phyloP scores from a whole-genome alignment of 805 yeast genomes.

The Scheffersomyces lignosus region DNA sequence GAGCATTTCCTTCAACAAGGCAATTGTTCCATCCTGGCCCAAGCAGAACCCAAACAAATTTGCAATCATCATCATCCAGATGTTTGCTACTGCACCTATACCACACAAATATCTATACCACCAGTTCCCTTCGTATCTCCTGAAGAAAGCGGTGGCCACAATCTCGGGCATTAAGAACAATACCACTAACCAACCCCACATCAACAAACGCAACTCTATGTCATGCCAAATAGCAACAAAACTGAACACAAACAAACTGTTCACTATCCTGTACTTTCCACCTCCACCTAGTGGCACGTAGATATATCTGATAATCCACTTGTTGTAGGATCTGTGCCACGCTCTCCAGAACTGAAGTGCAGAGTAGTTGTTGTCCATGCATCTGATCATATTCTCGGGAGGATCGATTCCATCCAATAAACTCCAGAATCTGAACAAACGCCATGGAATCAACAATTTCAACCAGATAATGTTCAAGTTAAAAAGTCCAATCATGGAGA shows the following conservation, averaged over 20 bases:
- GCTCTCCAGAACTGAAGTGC: constrained; percentile 98
- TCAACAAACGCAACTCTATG: constrained; percentile 75
- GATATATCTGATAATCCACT: constrained; percentile 86
- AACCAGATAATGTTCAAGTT: constrained; percentile 91
- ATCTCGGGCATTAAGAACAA: constrained; percentile 86
- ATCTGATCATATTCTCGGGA: constrained; percentile 96
- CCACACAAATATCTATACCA: constrained; percentile 87
- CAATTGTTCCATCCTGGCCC: constrained; percentile 80
- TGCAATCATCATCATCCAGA: constrained; percentile 98
- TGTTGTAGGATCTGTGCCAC: constrained; percentile 94
- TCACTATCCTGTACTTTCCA: constrained; percentile 58
- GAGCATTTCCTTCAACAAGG: constrained; percentile 68
- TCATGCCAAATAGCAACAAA: constrained; percentile 99
- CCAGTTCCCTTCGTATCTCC: constrained; percentile 44
- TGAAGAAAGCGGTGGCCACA: constrained; percentile 49
- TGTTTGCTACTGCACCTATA: constrained; percentile 81
- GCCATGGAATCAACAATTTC: constrained; percentile 92
- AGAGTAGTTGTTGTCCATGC: constrained; percentile 91
- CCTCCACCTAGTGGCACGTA: constrained; percentile 91
- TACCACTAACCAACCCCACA: constrained; percentile 97
- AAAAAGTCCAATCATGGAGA: constrained; percentile 91
- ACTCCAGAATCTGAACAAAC: constrained; percentile 91
- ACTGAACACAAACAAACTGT: constrained; percentile 82
- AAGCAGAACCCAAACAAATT: constrained; percentile 93
- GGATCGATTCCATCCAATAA: constrained; percentile 91